These are phyloP conservation scores for Kodamaea sp. DNA, from an alignment of 1,139 yeast species.

Conservation along the genomic window DNA sequence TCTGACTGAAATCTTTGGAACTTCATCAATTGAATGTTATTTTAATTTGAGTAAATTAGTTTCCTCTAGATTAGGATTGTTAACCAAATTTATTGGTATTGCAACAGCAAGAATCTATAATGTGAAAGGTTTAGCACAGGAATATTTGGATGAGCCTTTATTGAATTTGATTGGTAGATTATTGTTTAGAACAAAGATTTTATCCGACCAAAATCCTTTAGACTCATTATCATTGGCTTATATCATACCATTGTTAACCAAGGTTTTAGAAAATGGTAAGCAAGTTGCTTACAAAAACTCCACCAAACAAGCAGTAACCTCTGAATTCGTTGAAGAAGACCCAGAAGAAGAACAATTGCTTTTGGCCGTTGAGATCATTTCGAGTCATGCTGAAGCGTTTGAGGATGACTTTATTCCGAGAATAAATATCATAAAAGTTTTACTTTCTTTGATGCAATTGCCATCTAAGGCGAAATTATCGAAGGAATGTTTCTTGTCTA, in stretches of 20 bases:
- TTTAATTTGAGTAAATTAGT: constrained; percentile 40
- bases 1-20: constrained; percentile 39
- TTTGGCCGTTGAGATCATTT: constrained; percentile 71
- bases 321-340: constrained; percentile 73
- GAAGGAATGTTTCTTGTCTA: constrained; percentile 74
- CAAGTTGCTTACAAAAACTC: constrained; percentile 49
- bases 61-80: constrained; percentile 48
- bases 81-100: constrained; percentile 57
- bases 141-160: constrained; percentile 49
- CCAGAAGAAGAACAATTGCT: constrained; percentile 84
- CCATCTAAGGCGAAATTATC: constrained; percentile 79
- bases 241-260: constrained; percentile 66
- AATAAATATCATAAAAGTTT: constrained; percentile 52
- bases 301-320: constrained; percentile 44
- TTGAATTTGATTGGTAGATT: constrained; percentile 57
- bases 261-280: constrained; percentile 60
- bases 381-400: constrained; percentile 73
- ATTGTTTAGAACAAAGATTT: constrained; percentile 70
- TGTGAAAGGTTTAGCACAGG: constrained; percentile 37
- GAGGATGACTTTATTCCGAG: constrained; percentile 69
- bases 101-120: constrained; percentile 58
- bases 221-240: constrained; percentile 69
- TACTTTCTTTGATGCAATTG: constrained; percentile 63
- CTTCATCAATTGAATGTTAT: constrained; percentile 34
- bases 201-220: constrained; percentile 69